Evolutionary conservation across 2,329 filamentous ascomycete genomes (phyloP), one percentile per base, ranked within the genome.

Genomic region (Aureobasidium vineae): DNA sequence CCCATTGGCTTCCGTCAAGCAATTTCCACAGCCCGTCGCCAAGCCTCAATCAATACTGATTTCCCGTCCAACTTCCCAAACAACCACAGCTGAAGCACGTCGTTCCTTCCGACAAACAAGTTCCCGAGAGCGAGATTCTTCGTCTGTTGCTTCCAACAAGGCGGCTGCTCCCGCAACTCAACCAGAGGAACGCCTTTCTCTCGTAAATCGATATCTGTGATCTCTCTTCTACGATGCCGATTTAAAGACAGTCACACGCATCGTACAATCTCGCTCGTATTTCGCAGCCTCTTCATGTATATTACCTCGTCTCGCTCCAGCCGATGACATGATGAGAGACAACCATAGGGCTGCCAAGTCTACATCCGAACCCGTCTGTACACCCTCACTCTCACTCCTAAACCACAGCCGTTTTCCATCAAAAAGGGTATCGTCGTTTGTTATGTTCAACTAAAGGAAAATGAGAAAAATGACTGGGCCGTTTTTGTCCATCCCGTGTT

Each of bases 11-110:
- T 40, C 33, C 36, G 13, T 19, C 26, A n/a, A 31, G 38, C 40
- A 59, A 59, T 59, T 59, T 59, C 54, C 54, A 59, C 54, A 7
- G 38, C 16, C 19, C 19, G 21, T 19, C 26, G 54, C 54, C 54
- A 59, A 59, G 54, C 16, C 54, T 2, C 54, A 38, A 54, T 54
- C 50, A 54, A 54, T 38, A 8, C 13, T 41, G 38, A 56, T 56
- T 56, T 56, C 33, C 52, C 52, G 33, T 56, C 52, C 52, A 56
- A 56, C 52, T 56, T 56, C 52, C 53, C 36, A 57, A 57, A 31
- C 38, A 43, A 16, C 23, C 26, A 15, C 19, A 8, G 16, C 31
- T 38, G 50, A 13, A 36, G 33, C 33, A 36, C 33, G 33, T 23
- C n/a, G 7, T 54, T 23, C 50, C 50, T 16, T 33, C 16, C 31